Evolutionary conservation across 176 grass and related monocot genomes (phyloP), one percentile per base, ranked within the genome.

Genomic region (Cenchrus americanus): DNA sequence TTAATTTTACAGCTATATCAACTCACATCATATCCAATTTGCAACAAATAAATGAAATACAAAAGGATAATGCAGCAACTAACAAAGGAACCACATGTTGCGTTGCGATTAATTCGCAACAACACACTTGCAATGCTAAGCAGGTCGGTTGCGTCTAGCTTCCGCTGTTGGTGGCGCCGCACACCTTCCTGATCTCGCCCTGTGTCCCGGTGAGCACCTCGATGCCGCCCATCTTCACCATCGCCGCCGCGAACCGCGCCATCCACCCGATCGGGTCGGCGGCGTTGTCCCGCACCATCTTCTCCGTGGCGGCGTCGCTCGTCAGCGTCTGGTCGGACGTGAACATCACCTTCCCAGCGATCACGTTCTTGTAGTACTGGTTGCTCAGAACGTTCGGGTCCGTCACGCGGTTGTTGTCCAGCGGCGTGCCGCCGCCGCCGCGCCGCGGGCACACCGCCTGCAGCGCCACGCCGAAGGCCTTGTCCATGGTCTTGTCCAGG

Each of bases 181-280:
- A 94, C 26, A 79, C 23, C 10, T 65, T 80, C 71, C 92, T 92
- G 66, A 94, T 59, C 66, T 86, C 77, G 22, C 92, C 92, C 8
- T 22, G 23, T 14, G 0, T 49, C 8, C 92, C 83, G 0, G 69
- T 87, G 71, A 89, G 86, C 68, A 91, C 88, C 48, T 86, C 18
- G 30, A 84, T 84, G n/a, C 47, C 0, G 1, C 92, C 89, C 89
- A 91, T 89, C 83, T 88, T 90, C 64, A 91, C 77, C 80, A 91
- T 44, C 7, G 89, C 80, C 24, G 0, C 69, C 0, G 68, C 86
- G 54, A 89, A 91, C 65, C 75, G 63, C 8, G 22, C 74, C 64
- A 79, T 83, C 80, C 83, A 94, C 0, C 30, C 48, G 4, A 75
- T 0, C 2, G 34, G 77, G 42, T 82, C 34, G 13, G 43, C 63